Base-by-base conservation (phyloP, 345 rosid species). In the Dipteronia dyeriana region DNA sequence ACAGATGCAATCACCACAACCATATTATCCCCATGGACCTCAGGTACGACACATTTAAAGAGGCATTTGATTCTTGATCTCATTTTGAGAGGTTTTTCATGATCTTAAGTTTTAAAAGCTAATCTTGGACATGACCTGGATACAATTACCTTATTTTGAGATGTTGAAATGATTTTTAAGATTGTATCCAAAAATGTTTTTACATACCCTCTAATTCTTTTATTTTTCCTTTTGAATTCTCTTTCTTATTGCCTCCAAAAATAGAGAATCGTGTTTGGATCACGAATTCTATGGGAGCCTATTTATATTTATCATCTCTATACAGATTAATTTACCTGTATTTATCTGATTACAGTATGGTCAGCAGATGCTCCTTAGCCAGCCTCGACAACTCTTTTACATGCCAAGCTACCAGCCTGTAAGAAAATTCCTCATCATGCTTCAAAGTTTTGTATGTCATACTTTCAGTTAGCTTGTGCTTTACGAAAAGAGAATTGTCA, bases 21-120 rank as follows among this genome's bases (percentile, higher is more conserved):
- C 91, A 39, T 95, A 91, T 88, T 87, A 87, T 75, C 94, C 93
- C 64, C 84, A 80, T 78, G 97, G 90, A 79, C 91, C 91, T 78
- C 94, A 89, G 92, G 96, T 95, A 77, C 57, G 81, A 68, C 57
- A 39, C 72, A n/a, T 9, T 22, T 59, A 59, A 5, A 11, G 12
- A 11, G 26, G 14, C 49, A 10, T 19, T 9, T 59, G 63, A 22
- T n/a, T 59, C 63, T 8, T 59, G 63, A 6, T 59, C 63, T 4
- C 9, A 56, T 19, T 34, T 34, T 34, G 38, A 34, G 38, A 34
- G 38, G 38, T 34, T 34, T 34, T 34, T 34, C 38, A 34, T 34
- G 38, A 34, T 34, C 38, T 19, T 56, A 56, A 17, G 7, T 56
- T 56, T 56, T 19, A 56, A 56, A 56, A 17, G 61, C 5, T 17